Evolutionary conservation across 2,329 filamentous ascomycete species (phyloP), one percentile per base, ranked within the genome.

Genomic region (Dactylellina haptotyla): DNA sequence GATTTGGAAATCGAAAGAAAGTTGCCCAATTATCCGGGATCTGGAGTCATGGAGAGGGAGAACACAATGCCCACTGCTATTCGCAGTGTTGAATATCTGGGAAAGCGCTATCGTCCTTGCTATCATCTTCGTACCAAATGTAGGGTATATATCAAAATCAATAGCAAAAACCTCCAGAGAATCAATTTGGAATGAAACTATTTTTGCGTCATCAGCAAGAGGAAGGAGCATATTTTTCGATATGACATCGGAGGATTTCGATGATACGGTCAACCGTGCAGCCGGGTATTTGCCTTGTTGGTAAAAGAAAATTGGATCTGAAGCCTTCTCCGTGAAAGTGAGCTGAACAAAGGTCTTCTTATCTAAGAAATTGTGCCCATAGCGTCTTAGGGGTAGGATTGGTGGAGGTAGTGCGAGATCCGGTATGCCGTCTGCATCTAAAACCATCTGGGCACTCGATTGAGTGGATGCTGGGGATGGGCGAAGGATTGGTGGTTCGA

Each of bases 301-400:
- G 83, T 98, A 97, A 82, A 99, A 99, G n/a, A 91, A 83, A 57
- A 99, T 89, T 0, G 95, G 91, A 54, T 95, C 86, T 26, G 83
- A 87, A 54, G 86, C 88, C 25, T 87, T 84, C 72, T 90, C 89
- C 57, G 94, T 92, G 78, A 99, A 98, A 77, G 87, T 92, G 76
- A 99, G 90, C 78, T 97, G 92, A 10, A 99, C 89, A 75, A 97
- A 96, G 0, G 93, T 96, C 83, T 98, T 99, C 28, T 92, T 97
- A 79, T 99, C 95, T 34, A 99, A 85, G 84, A 99, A 99, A 81
- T 98, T 99, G 83, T 99, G 95, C 14, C 95, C 95, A 78, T 99
- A 99, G 78, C 95, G 87, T 77, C 95, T 88, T 51, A 98, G 85
- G 0, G 95, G 95, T 76, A 99, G 97, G 76, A 99, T 98, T 0